phyloP scores from a whole-genome alignment of 495 filamentous ascomycete species.

The Tirmania nivea region DNA sequence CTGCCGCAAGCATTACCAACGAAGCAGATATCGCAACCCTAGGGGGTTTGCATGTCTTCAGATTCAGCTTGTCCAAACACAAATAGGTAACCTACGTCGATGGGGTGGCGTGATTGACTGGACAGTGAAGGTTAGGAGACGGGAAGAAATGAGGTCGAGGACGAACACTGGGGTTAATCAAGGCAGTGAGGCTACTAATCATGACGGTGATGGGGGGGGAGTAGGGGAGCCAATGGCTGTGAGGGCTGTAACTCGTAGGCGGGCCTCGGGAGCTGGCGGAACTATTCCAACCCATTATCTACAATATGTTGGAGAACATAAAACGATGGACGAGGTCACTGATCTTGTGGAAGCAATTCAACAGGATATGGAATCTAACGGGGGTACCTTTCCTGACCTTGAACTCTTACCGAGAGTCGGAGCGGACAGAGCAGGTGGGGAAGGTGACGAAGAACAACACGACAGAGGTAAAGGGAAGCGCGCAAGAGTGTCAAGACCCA shows the following conservation, averaged over 20 bases:
- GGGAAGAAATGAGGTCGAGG: constrained; percentile 24
- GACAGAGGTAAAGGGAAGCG: background rate
- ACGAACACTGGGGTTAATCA: no score
- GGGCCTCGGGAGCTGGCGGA: constrained; percentile 12
- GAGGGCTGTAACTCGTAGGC: constrained; percentile 1
- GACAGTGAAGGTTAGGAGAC: constrained; percentile 31
- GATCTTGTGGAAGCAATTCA: constrained; percentile 16
- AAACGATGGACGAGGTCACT: constrained; percentile 17
- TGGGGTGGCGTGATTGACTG: constrained; percentile 33
- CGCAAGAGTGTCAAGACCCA: background rate
- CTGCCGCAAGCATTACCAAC: constrained; percentile 77
- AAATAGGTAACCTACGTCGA: constrained; percentile 34
- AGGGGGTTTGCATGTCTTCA: constrained; percentile 38
- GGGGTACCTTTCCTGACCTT: constrained; percentile 19
- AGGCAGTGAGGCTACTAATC: background rate
- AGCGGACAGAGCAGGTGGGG: background rate
- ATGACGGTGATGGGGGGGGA: constrained; percentile 11
- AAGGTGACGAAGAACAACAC: background rate
- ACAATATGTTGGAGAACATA: constrained; percentile 8
- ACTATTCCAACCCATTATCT: background rate
- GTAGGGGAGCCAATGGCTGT: constrained; percentile 5
- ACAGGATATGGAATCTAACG: constrained; percentile 16
- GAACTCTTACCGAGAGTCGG: constrained; percentile 18
- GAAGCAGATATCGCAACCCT: constrained; percentile 40
- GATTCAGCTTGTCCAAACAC: constrained; percentile 33